Evolutionary conservation across 2,329 filamentous ascomycete genomes (phyloP).

Genomic region (Purpureocillium takamizusanense): DNA sequence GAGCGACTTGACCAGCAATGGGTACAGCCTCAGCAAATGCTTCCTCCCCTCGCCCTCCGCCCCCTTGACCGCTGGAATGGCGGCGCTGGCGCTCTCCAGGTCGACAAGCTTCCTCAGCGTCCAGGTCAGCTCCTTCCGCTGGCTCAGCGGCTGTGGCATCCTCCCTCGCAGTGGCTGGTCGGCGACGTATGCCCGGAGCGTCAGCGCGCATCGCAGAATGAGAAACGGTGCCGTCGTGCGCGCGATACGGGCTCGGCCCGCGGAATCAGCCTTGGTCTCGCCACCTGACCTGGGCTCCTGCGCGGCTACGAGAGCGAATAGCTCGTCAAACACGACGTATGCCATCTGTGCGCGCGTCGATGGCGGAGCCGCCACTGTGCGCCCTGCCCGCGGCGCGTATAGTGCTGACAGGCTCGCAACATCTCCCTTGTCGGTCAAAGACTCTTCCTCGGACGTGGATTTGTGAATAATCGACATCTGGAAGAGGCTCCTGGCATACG

Average conservation of each 20-base stretch:
- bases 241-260: conserved; percentile 53
- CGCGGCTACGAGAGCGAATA: conserved; percentile 58
- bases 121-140: conserved; percentile 69
- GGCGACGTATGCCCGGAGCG: conserved; percentile 76
- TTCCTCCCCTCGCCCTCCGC: conserved; percentile 53
- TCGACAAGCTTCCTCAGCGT: conserved; percentile 58
- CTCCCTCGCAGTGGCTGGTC: conserved; percentile 84
- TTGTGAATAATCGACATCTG: conserved; percentile 71
- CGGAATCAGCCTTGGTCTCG: conserved; percentile 11
- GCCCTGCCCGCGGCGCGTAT: conserved; percentile 57
- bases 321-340: conserved; percentile 71
- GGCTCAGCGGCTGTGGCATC: conserved; percentile 79
- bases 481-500: conserved; percentile 72
- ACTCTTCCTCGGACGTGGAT: conserved; percentile 45
- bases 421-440: conserved; percentile 36
- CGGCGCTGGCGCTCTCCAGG: conserved; percentile 59
- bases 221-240: conserved; percentile 71
- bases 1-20: conserved; percentile 59
- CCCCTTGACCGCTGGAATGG: conserved; percentile 48
- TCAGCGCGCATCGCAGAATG: conserved; percentile 70
- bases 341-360: conserved; percentile 62
- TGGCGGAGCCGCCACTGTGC: conserved; percentile 59
- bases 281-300: conserved; percentile 11
- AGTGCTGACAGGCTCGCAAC: conserved; percentile 47
- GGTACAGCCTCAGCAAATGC: conserved; percentile 75